Base-by-base conservation (phyloP, 1,284 basidiomycete genomes). In the Ceratorhiza oryzae-sativae region DNA sequence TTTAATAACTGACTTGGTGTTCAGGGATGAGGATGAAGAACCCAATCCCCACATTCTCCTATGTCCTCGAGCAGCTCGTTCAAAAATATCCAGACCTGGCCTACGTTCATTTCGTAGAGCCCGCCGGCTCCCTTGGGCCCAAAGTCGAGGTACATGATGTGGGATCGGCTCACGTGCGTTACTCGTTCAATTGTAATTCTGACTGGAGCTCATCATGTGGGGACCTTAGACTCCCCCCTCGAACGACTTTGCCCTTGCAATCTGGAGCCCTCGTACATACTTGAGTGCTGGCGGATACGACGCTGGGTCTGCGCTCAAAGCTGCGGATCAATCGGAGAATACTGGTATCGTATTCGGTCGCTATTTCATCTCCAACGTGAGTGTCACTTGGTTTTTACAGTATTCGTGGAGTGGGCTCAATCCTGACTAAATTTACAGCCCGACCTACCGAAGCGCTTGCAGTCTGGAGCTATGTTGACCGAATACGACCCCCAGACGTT, bases 281-380 rank as follows among this genome's bases (percentile, higher is more conserved):
- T 74, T 82, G 30, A 68, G 72, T 15, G 79, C 79, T 3, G 80
- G 81, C 18, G 82, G 81, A 12, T 82, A 77, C 76, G 76, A 75
- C 6, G 68, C 77, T 4, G 77, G 81, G 32, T 72, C 67, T 18
- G 79, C 79, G 0, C 65, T 68, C 15, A 67, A 75, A 32, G 75
- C 77, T 23, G 77, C 78, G n/a, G 76, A 79, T 32, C 46, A 79
- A 55, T 75, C 77, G 42, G 79, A 77, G 5, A 81, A 81, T 71
- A 75, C 80, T 39, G 65, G 41, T 3, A 76, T 83, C 48, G 81
- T 78, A 1, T 80, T 82, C 68, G 84, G 83, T 0, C 77, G 83
- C 15, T 77, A 76, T 74, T 84, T 82, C 72, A 83, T 83, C 73
- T 76, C 77, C 23, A 79, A 79, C 68, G 76, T 79, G 68, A 74